Evolutionary conservation across 2,329 filamentous ascomycete genomes (phyloP), one percentile per base, ranked within the genome.

Genomic region (Trichoderma oligosporum): DNA sequence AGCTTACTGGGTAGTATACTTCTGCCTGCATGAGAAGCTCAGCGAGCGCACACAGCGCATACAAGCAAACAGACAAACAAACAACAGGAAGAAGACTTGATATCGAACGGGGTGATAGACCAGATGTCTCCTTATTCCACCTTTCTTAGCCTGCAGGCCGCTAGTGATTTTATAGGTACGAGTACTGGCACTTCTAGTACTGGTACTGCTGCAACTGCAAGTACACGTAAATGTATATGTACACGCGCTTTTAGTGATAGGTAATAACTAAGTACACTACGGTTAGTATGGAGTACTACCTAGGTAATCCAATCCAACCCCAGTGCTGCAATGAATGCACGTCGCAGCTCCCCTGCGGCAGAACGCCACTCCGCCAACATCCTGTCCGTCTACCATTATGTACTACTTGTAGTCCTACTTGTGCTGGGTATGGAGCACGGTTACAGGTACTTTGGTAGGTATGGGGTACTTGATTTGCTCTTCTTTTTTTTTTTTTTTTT

Each of bases 291-390:
- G n/a, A n/a, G n/a, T n/a, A n/a, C n/a, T n/a, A n/a, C n/a, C n/a
- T n/a, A n/a, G n/a, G n/a, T n/a, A n/a, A n/a, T n/a, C n/a, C n/a
- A n/a, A n/a, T n/a, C n/a, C n/a, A 29, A 36, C 51, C 51, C 51
- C 51, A 38, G 44, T 45, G 51, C 51, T 55, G 42, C 47, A 38
- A 14, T 53, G 48, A 35, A 35, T 53, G 49, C 36, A 22, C 33
- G 11, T 39, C 12, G 47, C 47, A 51, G 31, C 51, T 54, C 51
- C n/a, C 39, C 51, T 36, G 39, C 41, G 38, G 39, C 51, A 38
- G 36, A 31, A n/a, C 39, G 51, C 51, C 51, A 35, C 51, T 41
- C 41, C 51, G 51, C 41, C 51, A 39, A 14, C 33, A 24, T 38
- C 42, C 52, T 47, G 53, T 56, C 53, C 44, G 25, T 38, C 46